Evolutionary conservation across 169 alveolate genomes (phyloP).

Genomic region (Theileria parva): DNA sequence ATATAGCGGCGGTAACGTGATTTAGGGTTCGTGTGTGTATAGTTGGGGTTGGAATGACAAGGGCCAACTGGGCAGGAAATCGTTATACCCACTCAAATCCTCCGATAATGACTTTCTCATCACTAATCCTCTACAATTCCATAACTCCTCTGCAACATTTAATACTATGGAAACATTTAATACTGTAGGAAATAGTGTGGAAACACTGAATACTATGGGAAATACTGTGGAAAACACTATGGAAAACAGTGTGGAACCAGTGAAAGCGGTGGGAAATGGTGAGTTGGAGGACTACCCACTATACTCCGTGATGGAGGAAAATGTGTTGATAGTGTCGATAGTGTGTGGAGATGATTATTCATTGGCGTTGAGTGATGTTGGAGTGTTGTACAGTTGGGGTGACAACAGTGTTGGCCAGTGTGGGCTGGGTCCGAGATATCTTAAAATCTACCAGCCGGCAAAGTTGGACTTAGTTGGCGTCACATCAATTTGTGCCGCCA

Average conservation of each 20-base stretch:
- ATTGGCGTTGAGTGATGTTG: slow-evolving; percentile 33
- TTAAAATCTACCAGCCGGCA: slow-evolving; percentile 43
- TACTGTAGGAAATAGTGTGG: too few relatives aligned
- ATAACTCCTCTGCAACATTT: too few relatives aligned
- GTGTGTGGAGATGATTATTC: slow-evolving; percentile 65
- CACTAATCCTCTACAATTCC: slow-evolving; percentile 24
- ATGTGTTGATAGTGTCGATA: slow-evolving; percentile 15
- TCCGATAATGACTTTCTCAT: background rate
- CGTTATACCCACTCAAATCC: slow-evolving; percentile 5
- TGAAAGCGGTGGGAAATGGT: too few relatives aligned
- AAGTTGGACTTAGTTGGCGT: slow-evolving; percentile 25
- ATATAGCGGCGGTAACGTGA: too few relatives aligned
- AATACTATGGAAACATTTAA: too few relatives aligned
- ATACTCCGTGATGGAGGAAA: background rate
- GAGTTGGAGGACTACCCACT: background rate
- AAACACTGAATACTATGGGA: too few relatives aligned
- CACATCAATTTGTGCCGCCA: slow-evolving; percentile 23
- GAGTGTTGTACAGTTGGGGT: slow-evolving; percentile 64
- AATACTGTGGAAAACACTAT: too few relatives aligned
- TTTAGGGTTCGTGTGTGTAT: slow-evolving; percentile 49
- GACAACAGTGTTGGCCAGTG: slow-evolving; percentile 65
- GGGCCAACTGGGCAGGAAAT: slow-evolving; percentile 66
- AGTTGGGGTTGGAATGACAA: slow-evolving; percentile 77
- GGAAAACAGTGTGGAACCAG: too few relatives aligned
- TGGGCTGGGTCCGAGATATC: slow-evolving; percentile 59